phyloP scores from a whole-genome alignment of 208 protist species.

The Acanthamoeba divionensis region DNA sequence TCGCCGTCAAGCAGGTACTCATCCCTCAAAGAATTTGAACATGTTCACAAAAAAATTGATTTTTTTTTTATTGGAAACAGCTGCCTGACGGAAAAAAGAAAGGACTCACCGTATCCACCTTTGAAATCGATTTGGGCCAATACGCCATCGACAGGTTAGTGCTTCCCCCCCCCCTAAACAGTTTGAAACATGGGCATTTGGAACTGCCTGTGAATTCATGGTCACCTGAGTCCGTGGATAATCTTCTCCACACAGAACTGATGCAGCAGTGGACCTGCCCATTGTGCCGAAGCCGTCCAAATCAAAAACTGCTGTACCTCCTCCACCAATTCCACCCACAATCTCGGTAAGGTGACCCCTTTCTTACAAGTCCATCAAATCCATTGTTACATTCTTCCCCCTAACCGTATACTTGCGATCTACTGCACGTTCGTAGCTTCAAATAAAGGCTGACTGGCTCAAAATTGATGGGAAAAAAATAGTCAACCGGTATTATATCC shows the following conservation, averaged over 20 bases:
- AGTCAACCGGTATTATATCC: neutral
- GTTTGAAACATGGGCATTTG: too few species aligned
- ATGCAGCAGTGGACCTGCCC: too few species aligned
- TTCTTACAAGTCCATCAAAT: neutral
- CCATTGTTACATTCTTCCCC: neutral
- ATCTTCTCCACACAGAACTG: too few species aligned
- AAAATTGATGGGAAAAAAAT: constrained; percentile 43
- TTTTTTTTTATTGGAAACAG: too few species aligned
- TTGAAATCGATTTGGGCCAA: constrained; percentile 13
- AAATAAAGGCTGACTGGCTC: constrained; percentile 46
- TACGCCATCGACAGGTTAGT: constrained; percentile 33
- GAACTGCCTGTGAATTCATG: too few species aligned
- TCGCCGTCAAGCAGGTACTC: constrained; percentile 23
- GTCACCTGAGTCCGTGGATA: too few species aligned
- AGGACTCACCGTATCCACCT: neutral
- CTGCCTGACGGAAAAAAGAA: constrained; percentile 11
- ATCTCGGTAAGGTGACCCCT: neutral
- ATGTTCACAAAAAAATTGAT: too few species aligned
- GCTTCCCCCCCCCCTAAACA: neutral
- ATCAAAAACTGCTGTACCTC: neutral
- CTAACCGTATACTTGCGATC: neutral
- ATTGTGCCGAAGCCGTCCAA: too few species aligned
- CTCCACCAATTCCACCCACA: neutral
- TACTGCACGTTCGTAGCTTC: neutral
- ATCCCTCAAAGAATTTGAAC: neutral